Base-by-base conservation (phyloP, 2,329 filamentous ascomycete genomes). In the Dendryphion nanum region DNA sequence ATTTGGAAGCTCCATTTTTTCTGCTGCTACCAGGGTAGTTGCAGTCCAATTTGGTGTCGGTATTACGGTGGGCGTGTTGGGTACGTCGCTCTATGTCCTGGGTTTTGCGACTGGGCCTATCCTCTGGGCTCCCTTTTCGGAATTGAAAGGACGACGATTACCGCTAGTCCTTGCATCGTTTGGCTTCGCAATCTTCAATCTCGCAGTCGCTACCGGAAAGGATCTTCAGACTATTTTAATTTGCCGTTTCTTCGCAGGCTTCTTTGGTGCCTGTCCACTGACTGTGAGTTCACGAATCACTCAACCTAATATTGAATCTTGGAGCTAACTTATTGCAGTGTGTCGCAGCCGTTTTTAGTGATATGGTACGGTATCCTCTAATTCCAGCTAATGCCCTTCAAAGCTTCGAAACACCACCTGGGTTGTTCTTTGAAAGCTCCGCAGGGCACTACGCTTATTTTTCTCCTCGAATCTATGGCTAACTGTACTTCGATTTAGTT, bases 1-100 rank as follows among this genome's bases (percentile, higher is more conserved):
- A 4, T 90, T 90, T 55, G 80, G 83, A 0, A 66, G 59, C 31
- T 66, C 61, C 30, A 68, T 73, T 6, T 73, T 70, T 44, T 67
- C 66, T 7, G 60, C 69, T 0, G 64, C 64, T 5, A 67, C 61
- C 1, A 37, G 48, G 4, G 45, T 53, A 6, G 60, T 68, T 5
- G 51, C 56, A 4, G 19, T 35, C 5, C 33, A 71, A 33, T 79
- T 70, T 41, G 48, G 57, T 15, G 74, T 78, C 1, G 69, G 69
- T 0, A 57, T 51, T 1, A 70, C 76, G 37, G 71, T 77, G 3
- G 75, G 73, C 45, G 66, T 70, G 0, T 51, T 79, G 6, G 73
- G 71, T 0, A 75, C 72, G 0, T 70, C 69, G 16, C 57, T 78
- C 2, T 73, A 74, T 32, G 67, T 79, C 8, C 52, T 76, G 12